Percentiles rank a stretch among this genome's conserved stretches.
Evolutionary conservation across 1,139 yeast species (phyloP).

Genomic region (Blastobotrys capitulatus): DNA sequence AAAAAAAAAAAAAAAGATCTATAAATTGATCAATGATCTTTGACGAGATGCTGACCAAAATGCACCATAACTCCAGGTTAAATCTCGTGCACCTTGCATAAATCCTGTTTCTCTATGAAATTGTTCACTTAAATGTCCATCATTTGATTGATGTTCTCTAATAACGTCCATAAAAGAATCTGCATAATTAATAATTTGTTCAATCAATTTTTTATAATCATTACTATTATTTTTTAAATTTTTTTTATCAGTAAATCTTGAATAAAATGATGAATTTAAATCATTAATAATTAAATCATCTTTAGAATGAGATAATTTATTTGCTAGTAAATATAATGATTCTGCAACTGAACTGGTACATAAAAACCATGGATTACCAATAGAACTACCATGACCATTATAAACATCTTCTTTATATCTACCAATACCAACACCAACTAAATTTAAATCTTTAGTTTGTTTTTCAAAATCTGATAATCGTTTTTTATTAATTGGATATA

Average conservation of each 20-base stretch:
- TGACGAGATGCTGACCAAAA: conserved; percentile 61
- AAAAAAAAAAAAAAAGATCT: background rate
- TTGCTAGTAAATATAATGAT: conserved; percentile 36
- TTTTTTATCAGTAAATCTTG: too few relatives aligned
- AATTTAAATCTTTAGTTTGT: conserved; percentile 15
- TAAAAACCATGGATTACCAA: conserved; percentile 95
- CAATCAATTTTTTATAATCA: conserved; percentile 18
- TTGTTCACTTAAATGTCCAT: conserved; percentile 82
- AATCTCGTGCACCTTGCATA: conserved; percentile 80
- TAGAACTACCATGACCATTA: conserved; percentile 66
- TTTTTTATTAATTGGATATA: conserved; percentile 69
- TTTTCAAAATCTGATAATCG: conserved; percentile 32
- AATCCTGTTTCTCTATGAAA: conserved; percentile 74
- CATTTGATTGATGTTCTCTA: conserved; percentile 51
- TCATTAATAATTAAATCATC: conserved; percentile 14
- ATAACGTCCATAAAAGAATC: conserved; percentile 74
- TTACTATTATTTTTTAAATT: background rate
- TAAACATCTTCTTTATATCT: conserved; percentile 92
- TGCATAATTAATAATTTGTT: conserved; percentile 40
- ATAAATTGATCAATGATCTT: conserved; percentile 13
- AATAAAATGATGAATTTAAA: background rate
- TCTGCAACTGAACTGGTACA: conserved; percentile 80
- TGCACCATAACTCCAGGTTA: conserved; percentile 91
- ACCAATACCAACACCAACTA: conserved; percentile 56
- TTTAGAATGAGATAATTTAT: conserved; percentile 32